Conservation (phyloP, 306 rosid species). For the Dicorynia guianensis region DNA sequence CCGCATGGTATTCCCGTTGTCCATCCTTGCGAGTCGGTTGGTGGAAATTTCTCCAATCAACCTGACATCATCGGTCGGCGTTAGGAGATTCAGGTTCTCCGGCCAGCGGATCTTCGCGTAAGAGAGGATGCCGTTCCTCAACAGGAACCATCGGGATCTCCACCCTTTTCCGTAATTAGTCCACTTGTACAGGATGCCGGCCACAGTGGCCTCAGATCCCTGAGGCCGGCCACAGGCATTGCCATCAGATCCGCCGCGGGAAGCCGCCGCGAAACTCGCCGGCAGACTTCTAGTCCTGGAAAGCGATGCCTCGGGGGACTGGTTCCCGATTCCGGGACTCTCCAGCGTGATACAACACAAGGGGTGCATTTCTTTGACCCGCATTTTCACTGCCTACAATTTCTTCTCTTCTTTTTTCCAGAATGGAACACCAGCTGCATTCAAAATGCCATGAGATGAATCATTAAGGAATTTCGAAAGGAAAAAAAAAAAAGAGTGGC, state of each 20-base stretch:
- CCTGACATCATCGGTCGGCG: conserved; percentile 61
- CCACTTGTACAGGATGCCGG: conserved; percentile 93
- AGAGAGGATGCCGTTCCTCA: conserved; percentile 82
- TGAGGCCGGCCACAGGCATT: conserved; percentile 43
- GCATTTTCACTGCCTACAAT: conserved; percentile 49
- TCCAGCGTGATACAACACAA: conserved; percentile 89
- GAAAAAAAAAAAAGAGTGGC: background rate
- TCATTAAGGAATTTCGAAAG: background rate
- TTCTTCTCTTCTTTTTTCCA: background rate
- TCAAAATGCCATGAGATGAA: conserved; percentile 11
- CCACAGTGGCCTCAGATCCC: conserved; percentile 81
- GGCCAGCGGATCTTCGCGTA: conserved; percentile 87
- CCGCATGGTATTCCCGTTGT: conserved; percentile 44
- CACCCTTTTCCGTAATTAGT: conserved; percentile 98
- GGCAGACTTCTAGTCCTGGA: conserved; percentile 82
- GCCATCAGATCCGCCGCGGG: conserved; percentile 62
- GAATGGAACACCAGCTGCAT: conserved; percentile 20
- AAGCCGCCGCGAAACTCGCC: conserved; percentile 52
- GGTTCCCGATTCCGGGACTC: conserved; percentile 69
- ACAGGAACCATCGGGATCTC: conserved; percentile 96
- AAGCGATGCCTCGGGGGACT: conserved; percentile 81
- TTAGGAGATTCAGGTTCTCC: conserved; percentile 70
- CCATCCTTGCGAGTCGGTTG: conserved; percentile 64
- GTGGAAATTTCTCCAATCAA: conserved; percentile 82
- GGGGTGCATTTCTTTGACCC: conserved; percentile 95